Evolutionary conservation across 768 basidiomycete species (phyloP).

Genomic region (Naganishia antarctica): DNA sequence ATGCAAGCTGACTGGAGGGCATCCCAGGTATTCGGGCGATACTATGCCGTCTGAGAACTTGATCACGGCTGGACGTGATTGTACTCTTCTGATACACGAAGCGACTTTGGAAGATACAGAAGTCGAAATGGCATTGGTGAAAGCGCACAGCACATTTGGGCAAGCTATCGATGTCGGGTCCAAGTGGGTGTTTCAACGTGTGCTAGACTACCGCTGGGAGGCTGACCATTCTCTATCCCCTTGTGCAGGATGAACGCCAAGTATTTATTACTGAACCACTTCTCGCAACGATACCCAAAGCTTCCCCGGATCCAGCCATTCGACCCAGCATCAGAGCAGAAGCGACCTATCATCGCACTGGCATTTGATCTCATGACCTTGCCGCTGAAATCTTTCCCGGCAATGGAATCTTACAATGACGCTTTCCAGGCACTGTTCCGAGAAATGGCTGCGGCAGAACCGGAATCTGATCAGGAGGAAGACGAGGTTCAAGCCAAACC

Average conservation of each 20-base stretch:
- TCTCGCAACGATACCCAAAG: slow-evolving; percentile 89
- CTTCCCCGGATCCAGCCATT: slow-evolving; percentile 59
- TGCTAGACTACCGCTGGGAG: too few species aligned
- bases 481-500: slow-evolving; percentile 12
- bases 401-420: slow-evolving; percentile 68
- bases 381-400: slow-evolving; percentile 75
- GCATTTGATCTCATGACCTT: slow-evolving; percentile 77
- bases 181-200: slow-evolving; percentile 53
- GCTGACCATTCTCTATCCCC: slow-evolving; percentile 6
- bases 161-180: slow-evolving; percentile 76
- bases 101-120: slow-evolving; percentile 87
- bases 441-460: slow-evolving; percentile 45
- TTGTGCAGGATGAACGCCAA: slow-evolving; percentile 70
- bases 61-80: slow-evolving; percentile 60
- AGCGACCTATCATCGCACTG: slow-evolving; percentile 59
- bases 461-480: slow-evolving; percentile 24
- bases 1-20: too few species aligned
- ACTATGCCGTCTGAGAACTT: slow-evolving; percentile 71
- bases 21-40: slow-evolving; percentile 87
- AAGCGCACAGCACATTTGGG: slow-evolving; percentile 83
- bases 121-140: slow-evolving; percentile 63
- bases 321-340: slow-evolving; percentile 36
- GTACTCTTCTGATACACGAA: slow-evolving; percentile 87
- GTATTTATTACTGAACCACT: slow-evolving; percentile 86
- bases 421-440: slow-evolving; percentile 58